Conservation (phyloP, 1,139 yeast species). For the Petasospora rhodanensis region DNA sequence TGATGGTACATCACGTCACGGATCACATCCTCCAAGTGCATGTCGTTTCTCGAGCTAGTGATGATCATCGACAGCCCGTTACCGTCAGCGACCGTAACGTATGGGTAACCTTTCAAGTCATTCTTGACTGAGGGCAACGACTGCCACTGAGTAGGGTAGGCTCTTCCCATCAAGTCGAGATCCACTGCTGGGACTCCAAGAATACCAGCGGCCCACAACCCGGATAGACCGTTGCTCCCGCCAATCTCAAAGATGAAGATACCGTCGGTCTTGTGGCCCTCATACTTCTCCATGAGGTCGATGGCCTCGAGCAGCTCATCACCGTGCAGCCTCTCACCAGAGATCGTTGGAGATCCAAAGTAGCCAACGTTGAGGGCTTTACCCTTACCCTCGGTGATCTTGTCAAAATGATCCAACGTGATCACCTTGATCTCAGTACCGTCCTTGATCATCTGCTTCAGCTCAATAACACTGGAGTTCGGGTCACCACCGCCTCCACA, state of each 20-base stretch:
- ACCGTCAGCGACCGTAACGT: conserved; percentile 38
- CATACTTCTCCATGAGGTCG: conserved; percentile 29
- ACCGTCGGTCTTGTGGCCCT: conserved; percentile 27
- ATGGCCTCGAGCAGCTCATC: conserved; percentile 33
- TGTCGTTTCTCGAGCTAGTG: conserved; percentile 31
- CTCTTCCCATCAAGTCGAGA: conserved; percentile 43
- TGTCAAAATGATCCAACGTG: conserved; percentile 31
- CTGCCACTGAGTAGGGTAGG: conserved; percentile 40
- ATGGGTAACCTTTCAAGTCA: conserved; percentile 28
- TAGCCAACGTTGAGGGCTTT: conserved; percentile 30
- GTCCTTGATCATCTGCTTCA: conserved; percentile 30
- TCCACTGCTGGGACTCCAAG: conserved; percentile 36
- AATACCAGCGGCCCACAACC: conserved; percentile 29
- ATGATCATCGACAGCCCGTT: conserved; percentile 38
- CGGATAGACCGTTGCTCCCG: conserved; percentile 39
- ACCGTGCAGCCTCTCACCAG: conserved; percentile 37
- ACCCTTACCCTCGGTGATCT: conserved; percentile 17
- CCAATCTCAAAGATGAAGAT: conserved; percentile 39
- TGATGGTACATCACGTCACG: conserved; percentile 39
- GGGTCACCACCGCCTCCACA: conserved; percentile 51
- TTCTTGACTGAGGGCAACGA: conserved; percentile 30
- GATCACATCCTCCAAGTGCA: conserved; percentile 34
- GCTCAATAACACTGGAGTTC: conserved; percentile 33
- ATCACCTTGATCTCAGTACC: conserved; percentile 35
- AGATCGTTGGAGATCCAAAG: conserved; percentile 45